Conservation (phyloP, 371 early-diverging fungal genomes). For the Rhizopus sp. region DNA sequence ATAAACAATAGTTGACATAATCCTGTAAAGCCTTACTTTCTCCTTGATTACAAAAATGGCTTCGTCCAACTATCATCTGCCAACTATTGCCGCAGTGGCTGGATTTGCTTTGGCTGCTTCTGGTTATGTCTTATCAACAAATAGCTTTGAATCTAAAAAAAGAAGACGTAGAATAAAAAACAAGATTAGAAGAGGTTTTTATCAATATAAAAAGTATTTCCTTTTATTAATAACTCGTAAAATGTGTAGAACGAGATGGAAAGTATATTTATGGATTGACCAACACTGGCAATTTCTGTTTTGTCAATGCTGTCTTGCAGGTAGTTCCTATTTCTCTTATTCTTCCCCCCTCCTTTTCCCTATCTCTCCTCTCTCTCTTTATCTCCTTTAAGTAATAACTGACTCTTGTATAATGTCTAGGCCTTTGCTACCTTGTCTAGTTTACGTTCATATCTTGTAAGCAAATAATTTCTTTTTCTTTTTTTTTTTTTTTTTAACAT, state of each 20-base stretch:
- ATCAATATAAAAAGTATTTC: too few species aligned
- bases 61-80: slow-evolving; percentile 49
- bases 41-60: slow-evolving; percentile 20
- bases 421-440: slow-evolving; percentile 56
- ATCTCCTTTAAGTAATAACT: background rate
- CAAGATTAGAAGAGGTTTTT: slow-evolving; percentile 40
- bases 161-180: slow-evolving; percentile 44
- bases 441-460: slow-evolving; percentile 51
- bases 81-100: slow-evolving; percentile 52
- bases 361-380: too few species aligned
- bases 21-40: background rate
- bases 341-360: too few species aligned
- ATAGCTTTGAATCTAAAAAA: slow-evolving; percentile 36
- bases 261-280: slow-evolving; percentile 66
- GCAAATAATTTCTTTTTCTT: background rate
- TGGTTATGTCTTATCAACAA: slow-evolving; percentile 37
- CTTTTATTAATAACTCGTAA: background rate
- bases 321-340: slow-evolving; percentile 23
- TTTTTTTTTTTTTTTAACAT: slow-evolving; percentile 5
- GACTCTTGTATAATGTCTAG: slow-evolving; percentile 23
- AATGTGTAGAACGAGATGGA: slow-evolving; percentile 44
- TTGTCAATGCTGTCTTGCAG: slow-evolving; percentile 87
- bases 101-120: slow-evolving; percentile 54
- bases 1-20: background rate
- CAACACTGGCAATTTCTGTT: slow-evolving; percentile 90